Base-by-base conservation (phyloP, 2,329 filamentous ascomycete genomes). In the Alternaria novae-zelandiae region DNA sequence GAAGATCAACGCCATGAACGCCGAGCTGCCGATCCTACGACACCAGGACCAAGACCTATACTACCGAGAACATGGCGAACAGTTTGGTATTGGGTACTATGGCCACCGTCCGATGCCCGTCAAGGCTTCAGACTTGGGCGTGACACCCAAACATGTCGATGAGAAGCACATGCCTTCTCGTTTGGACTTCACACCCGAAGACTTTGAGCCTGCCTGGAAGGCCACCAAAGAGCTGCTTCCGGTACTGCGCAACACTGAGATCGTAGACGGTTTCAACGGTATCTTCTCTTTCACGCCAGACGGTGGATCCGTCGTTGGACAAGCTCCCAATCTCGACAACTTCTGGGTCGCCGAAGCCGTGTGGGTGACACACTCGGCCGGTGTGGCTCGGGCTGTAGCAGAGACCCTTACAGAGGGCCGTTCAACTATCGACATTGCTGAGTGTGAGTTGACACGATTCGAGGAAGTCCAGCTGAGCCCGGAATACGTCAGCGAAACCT, bases 281-380 rank as follows among this genome's bases (percentile, higher is more conserved):
- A 84, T 90, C 68, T 88, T 90, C 75, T 90, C 88, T 0, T 90
- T 90, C 70, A 90, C 88, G 0, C 88, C 88, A 0, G 88, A 90
- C 56, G 88, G 88, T 1, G 87, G 86, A 0, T 86, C 88, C 0
- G 81, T 90, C 0, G 81, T 90, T 2, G 88, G 88, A 3, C 83
- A 86, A 68, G 82, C 86, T 0, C 87, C 88, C 7, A 83, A 83
- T 13, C 75, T 90, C 0, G 86, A 89, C 49, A 86, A 86, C 12
- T 90, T 90, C 76, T 89, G 83, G 67, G 86, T 90, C 1, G 88
- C 88, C 0, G 88, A 90, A 69, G 88, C 88, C 6, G 87, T 90
- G 0, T 90, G 88, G 88, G 88, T 90, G 1, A 90, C 88, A 17
- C 88, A 90, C 66, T 89, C 88, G 0, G 87, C 87, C 0, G 88